Base-by-base conservation (phyloP, 2,329 filamentous ascomycete species). In the Colletotrichum euphorbiae region DNA sequence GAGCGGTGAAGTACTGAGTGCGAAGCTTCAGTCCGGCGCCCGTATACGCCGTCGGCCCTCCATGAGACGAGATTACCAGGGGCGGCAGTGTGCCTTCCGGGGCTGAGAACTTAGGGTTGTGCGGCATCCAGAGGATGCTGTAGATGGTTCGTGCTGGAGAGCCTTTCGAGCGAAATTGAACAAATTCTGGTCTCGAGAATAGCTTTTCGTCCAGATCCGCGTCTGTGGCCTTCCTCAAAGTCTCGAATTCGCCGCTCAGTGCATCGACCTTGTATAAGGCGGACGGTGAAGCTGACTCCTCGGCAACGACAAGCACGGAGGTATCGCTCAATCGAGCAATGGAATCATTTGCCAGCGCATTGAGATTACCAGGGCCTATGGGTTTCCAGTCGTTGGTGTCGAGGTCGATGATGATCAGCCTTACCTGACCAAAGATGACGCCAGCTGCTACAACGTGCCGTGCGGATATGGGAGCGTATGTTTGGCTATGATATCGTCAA, bases 1-100 rank as follows among this genome's bases (percentile, higher is more conserved):
- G 78, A 4, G 84, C 83, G 0, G 85, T 87, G 71, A 82, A 86
- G 72, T 84, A 87, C 71, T 88, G 86, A 3, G 77, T 79, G 19
- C 76, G 74, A 6, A 86, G 74, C 12, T 77, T 75, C 0, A 88
- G 76, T 0, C 83, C 83, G 0, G 81, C 79, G 0, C 80, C 76
- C 0, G 75, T 77, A 59, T 82, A 79, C 1, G 75, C 75, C 0
- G 82, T 87, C n/a, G 81, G 86, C 0, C 85, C 86, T 5, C 85
- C 86, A 40, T 88, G 86, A 0, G 82, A 78, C 3, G 75, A 77
- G 52, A 87, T 77, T 24, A 88, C 82, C 1, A 87, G 75, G 1
- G 86, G 84, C 1, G 85, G 85, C 0, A 80, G 77, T 0, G 75
- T 74, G 1, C 74, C 78, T 0, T 74, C 71, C 0, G 81, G 80